phyloP scores from a whole-genome alignment of 1,139 yeast species.

The Magnusiomyces paraingens region DNA sequence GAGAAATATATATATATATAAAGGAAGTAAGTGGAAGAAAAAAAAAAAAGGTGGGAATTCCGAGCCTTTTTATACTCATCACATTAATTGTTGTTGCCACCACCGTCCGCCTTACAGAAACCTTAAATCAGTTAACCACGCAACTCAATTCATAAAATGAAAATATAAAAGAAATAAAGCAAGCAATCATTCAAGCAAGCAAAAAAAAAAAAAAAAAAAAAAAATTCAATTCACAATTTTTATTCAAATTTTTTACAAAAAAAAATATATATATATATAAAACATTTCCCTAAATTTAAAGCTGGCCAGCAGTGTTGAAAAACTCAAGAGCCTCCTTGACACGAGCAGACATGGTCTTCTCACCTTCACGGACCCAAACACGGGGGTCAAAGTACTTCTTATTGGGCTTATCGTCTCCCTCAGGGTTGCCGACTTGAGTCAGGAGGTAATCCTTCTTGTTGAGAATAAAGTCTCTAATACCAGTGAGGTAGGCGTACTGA shows the following conservation, averaged over 20 bases:
- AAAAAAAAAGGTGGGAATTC: too few species aligned
- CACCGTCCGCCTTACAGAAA: too few species aligned
- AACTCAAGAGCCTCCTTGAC: conserved; percentile 73
- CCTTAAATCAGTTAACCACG: too few species aligned
- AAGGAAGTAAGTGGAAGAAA: too few species aligned
- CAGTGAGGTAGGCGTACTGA: conserved; percentile 93
- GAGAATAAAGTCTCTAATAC: conserved; percentile 96
- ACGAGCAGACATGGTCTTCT: conserved; percentile 93
- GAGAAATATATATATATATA: too few species aligned
- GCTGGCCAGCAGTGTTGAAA: conserved; percentile 50
- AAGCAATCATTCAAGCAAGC: background rate
- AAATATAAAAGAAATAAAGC: background rate
- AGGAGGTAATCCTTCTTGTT: conserved; percentile 90
- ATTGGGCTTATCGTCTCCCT: conserved; percentile 93
- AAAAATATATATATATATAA: background rate
- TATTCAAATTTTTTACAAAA: background rate
- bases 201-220: too few species aligned
- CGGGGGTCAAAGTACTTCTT: conserved; percentile 99
- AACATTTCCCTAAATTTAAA: conserved; percentile 5
- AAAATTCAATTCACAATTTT: background rate
- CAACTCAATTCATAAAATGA: background rate
- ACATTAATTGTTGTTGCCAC: too few species aligned
- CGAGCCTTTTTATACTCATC: too few species aligned
- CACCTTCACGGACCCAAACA: conserved; percentile 99
- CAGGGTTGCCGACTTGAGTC: conserved; percentile 97